Evolutionary conservation across 352 stramenopile species (phyloP).

Genomic region (Peronosclerospora sorghi): DNA sequence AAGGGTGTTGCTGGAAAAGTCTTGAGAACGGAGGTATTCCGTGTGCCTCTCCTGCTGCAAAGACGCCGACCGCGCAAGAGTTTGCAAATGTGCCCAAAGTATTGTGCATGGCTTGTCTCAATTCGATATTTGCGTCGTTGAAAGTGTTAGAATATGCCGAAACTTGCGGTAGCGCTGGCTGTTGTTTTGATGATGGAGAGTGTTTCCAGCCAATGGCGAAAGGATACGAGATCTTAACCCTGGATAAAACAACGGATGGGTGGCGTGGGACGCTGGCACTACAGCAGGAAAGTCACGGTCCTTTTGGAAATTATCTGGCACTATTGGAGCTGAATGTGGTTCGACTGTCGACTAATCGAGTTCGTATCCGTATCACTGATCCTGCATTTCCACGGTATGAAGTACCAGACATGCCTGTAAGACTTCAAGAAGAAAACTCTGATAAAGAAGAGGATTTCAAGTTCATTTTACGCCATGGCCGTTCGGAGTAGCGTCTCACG

Average conservation of each 20-base stretch:
- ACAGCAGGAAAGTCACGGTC: slow-evolving; percentile 28
- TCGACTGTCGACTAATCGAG: slow-evolving; percentile 29
- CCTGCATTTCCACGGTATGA: slow-evolving; percentile 61
- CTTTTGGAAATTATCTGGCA: slow-evolving; percentile 70
- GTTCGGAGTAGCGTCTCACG: slow-evolving; percentile 65
- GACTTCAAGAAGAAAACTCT: neutral
- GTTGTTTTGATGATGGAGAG: slow-evolving; percentile 49
- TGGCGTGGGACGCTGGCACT: slow-evolving; percentile 50
- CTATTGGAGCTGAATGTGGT: slow-evolving; percentile 51
- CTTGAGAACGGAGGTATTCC: slow-evolving; percentile 42
- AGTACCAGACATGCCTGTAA: slow-evolving; percentile 32
- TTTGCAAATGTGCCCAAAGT: slow-evolving; percentile 31
- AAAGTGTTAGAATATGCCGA: slow-evolving; percentile 18
- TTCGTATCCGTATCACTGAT: slow-evolving; percentile 78
- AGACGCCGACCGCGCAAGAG: slow-evolving; percentile 1
- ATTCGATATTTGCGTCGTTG: slow-evolving; percentile 40
- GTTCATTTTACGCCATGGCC: slow-evolving; percentile 55
- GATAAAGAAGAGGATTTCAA: slow-evolving; percentile 18
- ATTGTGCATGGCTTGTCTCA: slow-evolving; percentile 57
- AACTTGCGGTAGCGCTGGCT: slow-evolving; percentile 43
- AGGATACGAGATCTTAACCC: slow-evolving; percentile 56
- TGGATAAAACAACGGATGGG: slow-evolving; percentile 37
- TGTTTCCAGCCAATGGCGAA: slow-evolving; percentile 66
- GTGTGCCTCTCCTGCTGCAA: slow-evolving; percentile 45
- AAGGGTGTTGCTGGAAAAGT: slow-evolving; percentile 76